phyloP scores from a whole-genome alignment of 495 filamentous ascomycete species.

The Aspergillus panamensis region DNA sequence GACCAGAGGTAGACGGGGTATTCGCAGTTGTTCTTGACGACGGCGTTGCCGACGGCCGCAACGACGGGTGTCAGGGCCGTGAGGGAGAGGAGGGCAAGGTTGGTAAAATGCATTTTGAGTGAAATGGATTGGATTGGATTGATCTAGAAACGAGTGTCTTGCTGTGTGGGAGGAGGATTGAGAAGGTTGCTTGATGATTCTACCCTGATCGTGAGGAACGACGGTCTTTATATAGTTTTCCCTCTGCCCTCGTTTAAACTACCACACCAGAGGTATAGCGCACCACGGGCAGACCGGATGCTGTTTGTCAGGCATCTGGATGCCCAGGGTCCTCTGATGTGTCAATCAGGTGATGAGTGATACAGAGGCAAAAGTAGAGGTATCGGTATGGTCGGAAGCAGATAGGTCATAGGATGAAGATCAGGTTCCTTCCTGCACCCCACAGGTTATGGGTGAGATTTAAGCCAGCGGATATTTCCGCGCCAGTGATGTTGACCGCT shows the following conservation, averaged over 20 bases:
- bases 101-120: conserved; percentile 32
- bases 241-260: background rate
- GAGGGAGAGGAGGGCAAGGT: conserved; percentile 24
- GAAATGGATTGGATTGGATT: conserved; percentile 6
- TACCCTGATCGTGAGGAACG: background rate
- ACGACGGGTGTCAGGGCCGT: conserved; percentile 29
- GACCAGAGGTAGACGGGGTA: conserved; percentile 56
- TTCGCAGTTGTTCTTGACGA: conserved; percentile 46
- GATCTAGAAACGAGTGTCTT: background rate
- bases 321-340: too few species aligned
- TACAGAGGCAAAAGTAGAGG: too few species aligned
- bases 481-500: background rate
- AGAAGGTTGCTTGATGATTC: too few species aligned
- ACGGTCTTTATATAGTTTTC: background rate
- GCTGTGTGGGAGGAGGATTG: too few species aligned
- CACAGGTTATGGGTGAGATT: too few species aligned
- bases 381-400: too few species aligned
- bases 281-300: background rate
- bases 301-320: too few species aligned
- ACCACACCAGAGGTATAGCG: background rate
- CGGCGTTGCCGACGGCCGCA: conserved; percentile 48
- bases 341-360: too few species aligned
- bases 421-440: too few species aligned
- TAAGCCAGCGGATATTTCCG: background rate
- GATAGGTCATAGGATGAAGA: too few species aligned